A percentile compares a stretch with the other conserved stretches of the same genome.
These are phyloP conservation scores for Cicer cuneatum DNA, from an alignment of 306 rosid genomes.

Conservation along the genomic window DNA sequence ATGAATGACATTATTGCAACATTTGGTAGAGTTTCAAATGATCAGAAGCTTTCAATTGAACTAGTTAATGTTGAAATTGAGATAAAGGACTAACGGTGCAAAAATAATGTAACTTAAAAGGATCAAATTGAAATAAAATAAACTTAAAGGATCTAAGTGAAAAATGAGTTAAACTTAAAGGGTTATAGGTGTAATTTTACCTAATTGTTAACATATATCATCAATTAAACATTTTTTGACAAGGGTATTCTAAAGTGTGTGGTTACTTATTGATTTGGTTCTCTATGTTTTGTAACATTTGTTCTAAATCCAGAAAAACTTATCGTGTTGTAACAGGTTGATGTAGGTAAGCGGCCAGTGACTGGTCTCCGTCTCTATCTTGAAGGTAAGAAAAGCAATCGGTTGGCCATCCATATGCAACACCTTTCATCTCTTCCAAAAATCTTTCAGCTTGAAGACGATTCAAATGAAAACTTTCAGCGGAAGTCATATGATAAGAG, in stretches of 20 bases:
- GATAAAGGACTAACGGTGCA: too few relatives aligned
- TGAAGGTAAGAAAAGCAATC: conserved; percentile 93
- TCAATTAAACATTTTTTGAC: background rate
- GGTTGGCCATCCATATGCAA: conserved; percentile 91
- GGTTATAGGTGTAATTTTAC: too few relatives aligned
- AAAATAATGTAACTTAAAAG: too few relatives aligned
- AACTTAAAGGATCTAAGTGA: too few relatives aligned
- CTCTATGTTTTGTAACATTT: conserved; percentile 28
- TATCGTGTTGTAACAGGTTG: conserved; percentile 72
- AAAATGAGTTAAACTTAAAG: too few relatives aligned
- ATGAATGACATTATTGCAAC: too few relatives aligned
- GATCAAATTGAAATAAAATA: too few relatives aligned
- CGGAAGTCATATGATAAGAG: conserved; percentile 65
- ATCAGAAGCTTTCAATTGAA: too few relatives aligned
- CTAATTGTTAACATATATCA: conserved; percentile 6
- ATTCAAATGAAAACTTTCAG: conserved; percentile 64
- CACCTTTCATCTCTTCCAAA: conserved; percentile 93
- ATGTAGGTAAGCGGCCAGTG: conserved; percentile 93
- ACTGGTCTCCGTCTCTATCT: conserved; percentile 94
- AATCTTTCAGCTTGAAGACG: conserved; percentile 82
- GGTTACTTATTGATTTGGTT: conserved; percentile 10
- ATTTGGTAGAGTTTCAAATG: too few relatives aligned
- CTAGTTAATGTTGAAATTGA: too few relatives aligned
- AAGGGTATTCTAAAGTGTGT: conserved; percentile 12
- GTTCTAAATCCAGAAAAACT: conserved; percentile 39